These are phyloP conservation scores for Artemisia annua DNA, from an alignment of 129 eudicot species.

Conservation along the genomic window DNA sequence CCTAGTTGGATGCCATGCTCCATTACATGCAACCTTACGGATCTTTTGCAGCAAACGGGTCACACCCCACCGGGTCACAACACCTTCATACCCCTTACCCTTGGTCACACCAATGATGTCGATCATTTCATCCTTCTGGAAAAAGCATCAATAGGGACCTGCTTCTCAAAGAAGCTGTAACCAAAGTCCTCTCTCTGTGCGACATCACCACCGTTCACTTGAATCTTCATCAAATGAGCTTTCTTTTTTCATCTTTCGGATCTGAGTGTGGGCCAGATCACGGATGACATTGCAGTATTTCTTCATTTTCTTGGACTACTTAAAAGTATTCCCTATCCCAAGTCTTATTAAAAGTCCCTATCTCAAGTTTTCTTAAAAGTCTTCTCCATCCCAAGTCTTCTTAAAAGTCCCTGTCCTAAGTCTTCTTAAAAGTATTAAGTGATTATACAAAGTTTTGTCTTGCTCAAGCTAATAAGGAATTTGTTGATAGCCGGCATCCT, in stretches of 20 bases:
- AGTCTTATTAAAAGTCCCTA: no score
- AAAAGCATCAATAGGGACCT: slow-evolving; percentile 58
- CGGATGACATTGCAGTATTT: slow-evolving; percentile 63
- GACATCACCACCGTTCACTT: slow-evolving; percentile 58
- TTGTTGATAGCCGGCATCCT: no score
- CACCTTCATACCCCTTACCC: slow-evolving; percentile 74
- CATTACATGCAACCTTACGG: slow-evolving; percentile 73
- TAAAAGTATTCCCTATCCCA: no score
- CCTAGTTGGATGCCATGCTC: slow-evolving; percentile 74
- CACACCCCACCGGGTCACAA: slow-evolving; percentile 79
- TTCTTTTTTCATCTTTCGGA: slow-evolving; percentile 66
- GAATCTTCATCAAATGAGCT: slow-evolving; percentile 65
- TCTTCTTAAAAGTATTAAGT: no score
- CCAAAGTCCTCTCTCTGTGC: slow-evolving; percentile 59
- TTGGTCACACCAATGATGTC: slow-evolving; percentile 70
- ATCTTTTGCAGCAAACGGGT: slow-evolving; percentile 69
- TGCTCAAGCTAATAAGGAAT: no score
- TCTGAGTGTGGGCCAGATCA: slow-evolving; percentile 64
- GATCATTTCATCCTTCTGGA: slow-evolving; percentile 68
- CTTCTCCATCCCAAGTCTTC: no score
- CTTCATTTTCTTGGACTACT: slow-evolving; percentile 63
- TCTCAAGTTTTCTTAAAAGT: no score
- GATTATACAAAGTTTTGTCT: no score
- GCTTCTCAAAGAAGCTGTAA: slow-evolving; percentile 53
- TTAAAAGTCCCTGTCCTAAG: no score